These are phyloP conservation scores for Haematococcus lacustris DNA, from an alignment of 139 green algal genomes.

Conservation along the genomic window DNA sequence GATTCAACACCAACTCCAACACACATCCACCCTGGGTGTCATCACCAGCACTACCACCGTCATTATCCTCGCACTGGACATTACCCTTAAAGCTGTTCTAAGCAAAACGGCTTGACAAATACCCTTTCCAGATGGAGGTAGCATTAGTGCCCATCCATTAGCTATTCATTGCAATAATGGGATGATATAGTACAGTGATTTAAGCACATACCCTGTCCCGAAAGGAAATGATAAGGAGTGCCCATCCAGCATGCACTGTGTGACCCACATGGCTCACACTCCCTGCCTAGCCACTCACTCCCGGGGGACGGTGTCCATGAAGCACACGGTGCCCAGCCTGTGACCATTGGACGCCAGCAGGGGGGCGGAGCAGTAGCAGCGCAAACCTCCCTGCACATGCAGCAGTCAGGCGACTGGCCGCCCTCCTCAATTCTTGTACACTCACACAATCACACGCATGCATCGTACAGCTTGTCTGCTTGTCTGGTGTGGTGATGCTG, in stretches of 20 bases:
- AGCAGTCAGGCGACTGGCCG: neutral
- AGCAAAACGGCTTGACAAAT: too few relatives aligned
- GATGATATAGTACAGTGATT: neutral
- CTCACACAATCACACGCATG: neutral
- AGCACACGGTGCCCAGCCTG: slow-evolving; percentile 53
- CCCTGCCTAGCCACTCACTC: slow-evolving; percentile 1
- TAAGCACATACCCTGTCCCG: neutral
- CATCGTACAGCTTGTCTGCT: neutral
- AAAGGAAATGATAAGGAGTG: neutral
- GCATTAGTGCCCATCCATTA: neutral
- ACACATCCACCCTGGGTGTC: too few relatives aligned
- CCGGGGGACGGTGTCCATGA: slow-evolving; percentile 62
- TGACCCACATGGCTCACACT: neutral
- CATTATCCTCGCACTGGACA: too few relatives aligned
- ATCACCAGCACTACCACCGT: too few relatives aligned
- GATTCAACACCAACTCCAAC: too few relatives aligned
- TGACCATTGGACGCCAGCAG: slow-evolving; percentile 54
- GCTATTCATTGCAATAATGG: neutral
- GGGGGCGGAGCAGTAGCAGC: slow-evolving; percentile 66
- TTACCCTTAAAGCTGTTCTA: too few relatives aligned
- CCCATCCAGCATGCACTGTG: neutral
- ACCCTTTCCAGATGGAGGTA: too few relatives aligned
- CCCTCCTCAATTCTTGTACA: neutral
- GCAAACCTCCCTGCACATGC: slow-evolving; percentile 21
- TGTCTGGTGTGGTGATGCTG: neutral